Evolutionary conservation across 208 protist genomes (phyloP).

Genomic region (Lotmaria passim): DNA sequence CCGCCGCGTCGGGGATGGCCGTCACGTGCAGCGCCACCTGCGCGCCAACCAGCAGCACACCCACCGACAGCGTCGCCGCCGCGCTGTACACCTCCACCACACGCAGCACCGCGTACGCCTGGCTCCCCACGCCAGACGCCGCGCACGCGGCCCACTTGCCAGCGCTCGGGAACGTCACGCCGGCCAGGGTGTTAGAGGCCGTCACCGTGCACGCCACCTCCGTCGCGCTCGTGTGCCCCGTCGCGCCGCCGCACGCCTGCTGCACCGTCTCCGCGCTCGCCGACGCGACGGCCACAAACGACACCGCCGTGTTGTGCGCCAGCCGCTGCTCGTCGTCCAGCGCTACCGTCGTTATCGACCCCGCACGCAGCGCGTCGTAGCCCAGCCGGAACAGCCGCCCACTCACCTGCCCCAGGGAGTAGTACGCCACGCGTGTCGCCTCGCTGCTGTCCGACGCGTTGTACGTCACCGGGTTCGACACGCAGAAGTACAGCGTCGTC

Average conservation of each 20-base stretch:
- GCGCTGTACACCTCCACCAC: conserved; percentile 41
- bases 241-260: too few species aligned
- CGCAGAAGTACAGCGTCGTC: conserved; percentile 44
- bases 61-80: not conserved
- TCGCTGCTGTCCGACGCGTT: conserved; percentile 18
- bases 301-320: conserved; percentile 38
- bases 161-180: too few species aligned
- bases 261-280: too few species aligned
- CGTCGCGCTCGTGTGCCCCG: too few species aligned
- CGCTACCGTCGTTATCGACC: not conserved
- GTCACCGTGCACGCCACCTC: too few species aligned
- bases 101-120: too few species aligned
- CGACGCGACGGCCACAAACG: too few species aligned
- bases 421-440: conserved; percentile 31
- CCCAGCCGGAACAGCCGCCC: too few species aligned
- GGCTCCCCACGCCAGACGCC: too few species aligned
- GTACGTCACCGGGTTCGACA: conserved; percentile 51
- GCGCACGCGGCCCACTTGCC: conserved; percentile 55
- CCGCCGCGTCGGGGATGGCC: conserved; percentile 48
- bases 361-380: not conserved
- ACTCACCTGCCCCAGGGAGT: conserved; percentile 19
- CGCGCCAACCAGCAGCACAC: conserved; percentile 14
- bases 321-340: too few species aligned
- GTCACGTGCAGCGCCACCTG: conserved; percentile 39
- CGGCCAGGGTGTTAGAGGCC: too few species aligned